Evolutionary conservation across 2,329 filamentous ascomycete species (phyloP).

Genomic region (Ophiobolus disseminans): DNA sequence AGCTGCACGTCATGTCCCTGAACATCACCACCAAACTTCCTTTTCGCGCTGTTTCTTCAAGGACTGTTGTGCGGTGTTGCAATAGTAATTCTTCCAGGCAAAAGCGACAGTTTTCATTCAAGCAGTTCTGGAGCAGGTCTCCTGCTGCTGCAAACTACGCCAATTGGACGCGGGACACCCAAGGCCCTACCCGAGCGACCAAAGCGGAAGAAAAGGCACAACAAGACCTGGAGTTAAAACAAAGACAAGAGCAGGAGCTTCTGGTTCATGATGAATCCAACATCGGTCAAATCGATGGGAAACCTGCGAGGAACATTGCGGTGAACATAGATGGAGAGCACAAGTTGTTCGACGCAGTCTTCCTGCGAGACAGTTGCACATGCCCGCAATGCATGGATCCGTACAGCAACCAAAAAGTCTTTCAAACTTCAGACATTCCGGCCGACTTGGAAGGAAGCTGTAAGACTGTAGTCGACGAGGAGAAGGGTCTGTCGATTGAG

Average conservation of each 20-base stretch:
- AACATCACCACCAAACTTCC: constrained; percentile 32
- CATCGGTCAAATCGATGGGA: constrained; percentile 30
- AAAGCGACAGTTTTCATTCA: constrained; percentile 21
- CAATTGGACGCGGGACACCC: constrained; percentile 28
- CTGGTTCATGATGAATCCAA: constrained; percentile 8
- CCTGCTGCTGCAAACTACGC: constrained; percentile 23
- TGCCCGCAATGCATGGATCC: constrained; percentile 65
- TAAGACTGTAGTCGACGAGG: constrained; percentile 41
- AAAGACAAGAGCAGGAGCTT: constrained; percentile 19
- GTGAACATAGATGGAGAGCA: constrained; percentile 43
- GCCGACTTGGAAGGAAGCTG: constrained; percentile 44
- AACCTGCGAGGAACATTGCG: constrained; percentile 36
- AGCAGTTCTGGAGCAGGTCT: constrained; percentile 27
- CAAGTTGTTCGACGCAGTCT: constrained; percentile 42
- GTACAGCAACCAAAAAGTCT: constrained; percentile 68
- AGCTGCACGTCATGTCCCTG: constrained; percentile 36
- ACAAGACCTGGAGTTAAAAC: constrained; percentile 16
- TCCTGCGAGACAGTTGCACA: constrained; percentile 65
- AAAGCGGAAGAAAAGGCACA: constrained; percentile 23
- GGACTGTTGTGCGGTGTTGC: not conserved
- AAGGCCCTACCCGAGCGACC: constrained; percentile 27
- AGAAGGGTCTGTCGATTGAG: constrained; percentile 56
- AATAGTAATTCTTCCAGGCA: not conserved
- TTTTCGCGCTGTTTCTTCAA: constrained; percentile 6
- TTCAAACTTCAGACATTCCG: constrained; percentile 70